These are phyloP conservation scores for Coemansia sp. DNA, from an alignment of 192 early-diverging fungal species.

Conservation along the genomic window DNA sequence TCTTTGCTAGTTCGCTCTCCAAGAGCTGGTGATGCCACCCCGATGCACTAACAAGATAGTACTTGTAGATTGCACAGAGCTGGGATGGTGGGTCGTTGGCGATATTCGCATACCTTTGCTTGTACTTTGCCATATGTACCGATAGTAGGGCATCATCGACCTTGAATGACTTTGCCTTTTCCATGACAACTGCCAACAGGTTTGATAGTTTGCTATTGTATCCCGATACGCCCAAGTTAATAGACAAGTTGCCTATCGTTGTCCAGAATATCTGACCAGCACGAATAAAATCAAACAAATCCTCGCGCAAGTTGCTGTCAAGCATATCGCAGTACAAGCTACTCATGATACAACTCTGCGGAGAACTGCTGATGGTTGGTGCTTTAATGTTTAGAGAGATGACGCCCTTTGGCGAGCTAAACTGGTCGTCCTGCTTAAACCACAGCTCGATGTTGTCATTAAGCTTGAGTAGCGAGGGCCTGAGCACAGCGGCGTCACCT, in stretches of 20 bases:
- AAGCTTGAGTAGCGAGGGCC: constrained; percentile 13
- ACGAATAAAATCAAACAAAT: constrained; percentile 52
- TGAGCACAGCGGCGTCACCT: background rate
- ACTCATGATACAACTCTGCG: constrained; percentile 69
- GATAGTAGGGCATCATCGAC: background rate
- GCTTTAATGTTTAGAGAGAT: constrained; percentile 58
- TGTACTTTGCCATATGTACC: background rate
- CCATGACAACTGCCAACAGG: background rate
- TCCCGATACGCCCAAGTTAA: background rate
- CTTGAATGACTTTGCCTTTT: background rate
- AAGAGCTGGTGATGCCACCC: background rate
- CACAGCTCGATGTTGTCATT: constrained; percentile 61
- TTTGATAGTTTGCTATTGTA: background rate
- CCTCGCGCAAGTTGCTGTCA: constrained; percentile 83
- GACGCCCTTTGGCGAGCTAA: constrained; percentile 77
- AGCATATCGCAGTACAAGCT: constrained; percentile 83
- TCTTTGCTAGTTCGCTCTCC: background rate
- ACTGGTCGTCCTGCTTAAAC: constrained; percentile 89
- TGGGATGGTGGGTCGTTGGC: background rate
- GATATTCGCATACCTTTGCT: background rate
- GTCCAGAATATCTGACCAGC: background rate
- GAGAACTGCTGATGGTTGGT: constrained; percentile 86
- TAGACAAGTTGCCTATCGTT: constrained; percentile 62
- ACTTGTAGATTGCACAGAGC: background rate
- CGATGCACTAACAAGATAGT: background rate